Conservation (phyloP, 2,329 filamentous ascomycete genomes). For the Fusarium pseudonygamai region DNA sequence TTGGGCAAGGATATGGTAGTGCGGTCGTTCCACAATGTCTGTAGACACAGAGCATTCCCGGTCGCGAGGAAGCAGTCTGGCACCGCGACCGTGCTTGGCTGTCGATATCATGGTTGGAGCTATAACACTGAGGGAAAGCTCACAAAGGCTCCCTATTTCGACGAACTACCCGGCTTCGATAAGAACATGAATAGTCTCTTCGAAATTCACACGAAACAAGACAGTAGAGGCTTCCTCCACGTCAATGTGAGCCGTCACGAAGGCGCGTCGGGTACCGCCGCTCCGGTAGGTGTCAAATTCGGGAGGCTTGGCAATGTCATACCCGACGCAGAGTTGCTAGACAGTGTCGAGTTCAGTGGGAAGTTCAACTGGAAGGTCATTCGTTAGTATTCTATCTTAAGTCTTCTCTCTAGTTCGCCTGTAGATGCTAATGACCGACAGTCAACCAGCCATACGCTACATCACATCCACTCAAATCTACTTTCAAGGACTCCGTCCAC, state of each 20-base stretch:
- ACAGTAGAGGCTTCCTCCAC: neutral
- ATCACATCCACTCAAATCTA: rapidly evolving
- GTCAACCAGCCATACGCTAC: neutral
- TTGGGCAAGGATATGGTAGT: neutral
- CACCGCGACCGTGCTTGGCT: neutral
- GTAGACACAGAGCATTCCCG: neutral
- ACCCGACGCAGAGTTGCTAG: neutral
- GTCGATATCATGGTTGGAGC: slow-evolving; percentile 8
- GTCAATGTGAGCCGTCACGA: neutral
- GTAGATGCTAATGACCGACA: neutral
- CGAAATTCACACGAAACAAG: neutral
- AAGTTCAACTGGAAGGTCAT: neutral
- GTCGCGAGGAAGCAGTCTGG: neutral
- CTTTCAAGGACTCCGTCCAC: rapidly evolving
- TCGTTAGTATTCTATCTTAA: rapidly evolving
- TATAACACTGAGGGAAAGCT: neutral
- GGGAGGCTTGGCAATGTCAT: rapidly evolving
- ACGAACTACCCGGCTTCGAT: neutral
- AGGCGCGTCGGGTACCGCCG: rapidly evolving
- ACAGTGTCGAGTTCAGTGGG: neutral
- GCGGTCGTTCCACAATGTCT: slow-evolving; percentile 1
- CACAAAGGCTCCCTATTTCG: neutral
- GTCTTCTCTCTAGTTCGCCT: rapidly evolving
- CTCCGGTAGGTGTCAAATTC: rapidly evolving
- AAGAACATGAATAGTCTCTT: neutral